phyloP scores from a whole-genome alignment of 2,329 filamentous ascomycete species.

The Colletotrichum magnum region DNA sequence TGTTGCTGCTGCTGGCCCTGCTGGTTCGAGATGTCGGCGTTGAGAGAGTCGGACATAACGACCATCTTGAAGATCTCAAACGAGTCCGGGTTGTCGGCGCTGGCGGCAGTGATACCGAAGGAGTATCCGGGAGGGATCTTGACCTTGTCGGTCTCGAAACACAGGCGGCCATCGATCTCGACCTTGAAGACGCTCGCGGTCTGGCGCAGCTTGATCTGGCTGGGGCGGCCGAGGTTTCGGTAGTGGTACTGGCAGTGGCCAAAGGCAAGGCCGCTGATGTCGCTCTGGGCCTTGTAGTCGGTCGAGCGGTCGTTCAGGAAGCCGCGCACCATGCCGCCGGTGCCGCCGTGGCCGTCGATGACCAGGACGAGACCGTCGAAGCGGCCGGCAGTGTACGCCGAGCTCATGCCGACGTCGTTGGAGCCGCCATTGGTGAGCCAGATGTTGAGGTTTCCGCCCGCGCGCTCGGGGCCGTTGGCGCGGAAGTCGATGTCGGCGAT shows the following conservation, averaged over 20 bases:
- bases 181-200: slow-evolving; percentile 78
- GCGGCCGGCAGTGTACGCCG: slow-evolving; percentile 85
- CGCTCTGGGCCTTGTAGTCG: slow-evolving; percentile 82
- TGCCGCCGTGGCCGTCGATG: slow-evolving; percentile 85
- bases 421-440: slow-evolving; percentile 86
- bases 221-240: slow-evolving; percentile 90
- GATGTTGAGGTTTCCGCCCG: slow-evolving; percentile 90
- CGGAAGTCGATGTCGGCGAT: slow-evolving; percentile 89
- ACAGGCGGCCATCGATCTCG: slow-evolving; percentile 82
- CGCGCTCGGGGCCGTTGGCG: slow-evolving; percentile 86
- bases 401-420: slow-evolving; percentile 76
- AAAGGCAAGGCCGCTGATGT: slow-evolving; percentile 89
- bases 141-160: slow-evolving; percentile 88
- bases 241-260: slow-evolving; percentile 93
- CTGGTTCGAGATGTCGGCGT: slow-evolving; percentile 48
- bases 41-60: slow-evolving; percentile 71
- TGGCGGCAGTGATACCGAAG: slow-evolving; percentile 90
- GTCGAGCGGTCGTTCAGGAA: slow-evolving; percentile 93
- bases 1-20: slow-evolving; percentile 36
- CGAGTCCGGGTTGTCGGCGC: slow-evolving; percentile 91
- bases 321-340: slow-evolving; percentile 85
- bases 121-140: slow-evolving; percentile 84
- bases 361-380: slow-evolving; percentile 95
- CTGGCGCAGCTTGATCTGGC: slow-evolving; percentile 81
- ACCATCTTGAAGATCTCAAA: slow-evolving; percentile 94